Evolutionary conservation across 176 grass and related monocot species (phyloP).

Genomic region (Aegilops sharonensis): DNA sequence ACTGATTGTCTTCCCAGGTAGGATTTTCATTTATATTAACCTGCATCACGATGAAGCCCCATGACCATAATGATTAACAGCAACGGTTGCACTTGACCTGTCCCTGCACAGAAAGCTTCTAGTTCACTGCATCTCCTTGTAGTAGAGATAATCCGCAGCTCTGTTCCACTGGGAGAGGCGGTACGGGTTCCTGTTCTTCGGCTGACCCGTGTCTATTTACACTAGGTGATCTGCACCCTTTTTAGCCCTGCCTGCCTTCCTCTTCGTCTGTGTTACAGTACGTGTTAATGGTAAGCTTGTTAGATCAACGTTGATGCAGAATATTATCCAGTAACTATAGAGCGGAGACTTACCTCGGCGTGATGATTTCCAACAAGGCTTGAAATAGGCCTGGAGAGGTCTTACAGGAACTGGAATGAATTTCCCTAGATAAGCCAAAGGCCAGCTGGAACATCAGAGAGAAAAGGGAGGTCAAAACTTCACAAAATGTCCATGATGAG

Average conservation of each 20-base stretch:
- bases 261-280: slow-evolving; percentile 43
- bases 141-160: not conserved
- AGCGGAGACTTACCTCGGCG: slow-evolving; percentile 42
- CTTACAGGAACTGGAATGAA: slow-evolving; percentile 76
- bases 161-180: not conserved
- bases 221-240: not conserved
- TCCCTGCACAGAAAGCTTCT: slow-evolving; percentile 12
- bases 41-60: not conserved
- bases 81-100: not conserved
- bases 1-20: not conserved
- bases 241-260: slow-evolving; percentile 33
- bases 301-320: not conserved
- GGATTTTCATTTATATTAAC: slow-evolving; percentile 2
- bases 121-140: not conserved
- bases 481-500: not conserved
- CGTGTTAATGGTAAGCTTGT: not conserved
- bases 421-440: slow-evolving; percentile 72
- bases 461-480: slow-evolving; percentile 14
- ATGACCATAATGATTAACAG: not conserved
- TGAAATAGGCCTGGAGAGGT: slow-evolving; percentile 57
- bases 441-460: slow-evolving; percentile 65
- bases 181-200: not conserved
- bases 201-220: slow-evolving; percentile 36
- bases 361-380: slow-evolving; percentile 34
- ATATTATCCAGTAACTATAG: not conserved